Evolutionary conservation across 257 asterid species (phyloP), one percentile per base, ranked within the genome.

Genomic region (Nemophila menziesii): DNA sequence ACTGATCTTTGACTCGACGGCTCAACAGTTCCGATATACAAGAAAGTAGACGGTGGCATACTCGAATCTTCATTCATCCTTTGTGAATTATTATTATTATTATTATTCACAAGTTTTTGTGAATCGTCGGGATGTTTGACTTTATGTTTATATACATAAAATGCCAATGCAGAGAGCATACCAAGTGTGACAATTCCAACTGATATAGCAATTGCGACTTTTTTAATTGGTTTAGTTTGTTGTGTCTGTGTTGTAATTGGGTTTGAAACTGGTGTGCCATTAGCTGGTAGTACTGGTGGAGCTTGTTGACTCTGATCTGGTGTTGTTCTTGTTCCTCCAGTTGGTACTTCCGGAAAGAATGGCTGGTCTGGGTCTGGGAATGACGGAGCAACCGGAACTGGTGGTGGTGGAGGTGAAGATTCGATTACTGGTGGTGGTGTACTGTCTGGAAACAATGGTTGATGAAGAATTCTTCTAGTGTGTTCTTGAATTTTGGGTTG

Each of bases 11-110:
- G 71, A 8, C 60, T 49, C 0, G 98, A 64, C 4, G 96, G 98
- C 71, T 90, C 96, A 45, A 85, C 94, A 0, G 98, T 90, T 24
- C 98, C 98, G 37, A 85, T 79, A 67, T 85, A 90, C 6, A 90
- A 80, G 60, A 85, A 85, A 53, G 69, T 76, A 1, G 96, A 70
- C 4, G 89, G 92, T 17, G 87, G 85, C 77, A 70, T 67, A 57
- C 79, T 56, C 9, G 96, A 61, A 9, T 85, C 98, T 16, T 67
- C 90, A 22, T 58, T 58, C 46, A 19, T 37, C 41, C 70, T 46
- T 6, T 57, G 66, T 3, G 77, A 61, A 67, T 64, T 67, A 16
- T 51, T 69, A 5, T 29, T 29, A 67, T 64, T 67, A 16, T 51
- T 69, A 5, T 29, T 29, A 5, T 65, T 66, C 8, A 74, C 89